Conservation (phyloP, 2,329 filamentous ascomycete genomes). For the Thielaviopsis populi region DNA sequence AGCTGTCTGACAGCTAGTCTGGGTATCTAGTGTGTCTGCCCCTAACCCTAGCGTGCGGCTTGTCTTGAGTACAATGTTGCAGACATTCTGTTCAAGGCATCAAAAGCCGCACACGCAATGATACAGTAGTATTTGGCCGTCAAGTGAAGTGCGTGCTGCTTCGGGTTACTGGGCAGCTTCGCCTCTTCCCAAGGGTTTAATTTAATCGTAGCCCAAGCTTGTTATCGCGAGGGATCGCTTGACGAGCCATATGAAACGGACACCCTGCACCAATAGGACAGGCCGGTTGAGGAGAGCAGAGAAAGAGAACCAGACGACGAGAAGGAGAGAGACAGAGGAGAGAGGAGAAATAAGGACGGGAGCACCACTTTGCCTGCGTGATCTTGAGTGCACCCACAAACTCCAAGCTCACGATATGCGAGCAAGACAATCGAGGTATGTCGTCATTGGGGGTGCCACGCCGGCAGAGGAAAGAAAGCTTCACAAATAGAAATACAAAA, state of each 20-base stretch:
- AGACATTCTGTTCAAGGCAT: not conserved
- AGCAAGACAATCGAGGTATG: not conserved
- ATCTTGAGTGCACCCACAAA: too few relatives aligned
- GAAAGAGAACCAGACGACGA: not conserved
- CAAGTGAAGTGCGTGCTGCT: not conserved
- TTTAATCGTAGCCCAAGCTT: not conserved
- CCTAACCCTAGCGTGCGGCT: not conserved
- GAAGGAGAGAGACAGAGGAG: not conserved
- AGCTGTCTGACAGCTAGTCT: not conserved
- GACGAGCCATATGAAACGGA: not conserved
- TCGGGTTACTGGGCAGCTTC: not conserved
- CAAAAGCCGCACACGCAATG: not conserved
- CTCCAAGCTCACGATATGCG: not conserved
- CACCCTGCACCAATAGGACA: not conserved
- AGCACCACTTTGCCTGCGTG: not conserved
- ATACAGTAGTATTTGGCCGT: not conserved
- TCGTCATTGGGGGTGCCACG: not conserved
- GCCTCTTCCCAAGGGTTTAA: not conserved
- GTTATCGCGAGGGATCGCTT: slow-evolving; percentile 1
- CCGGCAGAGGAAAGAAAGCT: not conserved
- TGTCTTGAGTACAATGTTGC: not conserved
- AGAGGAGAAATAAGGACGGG: not conserved
- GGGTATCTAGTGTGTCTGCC: not conserved
- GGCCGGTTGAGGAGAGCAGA: not conserved
- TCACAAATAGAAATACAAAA: too few relatives aligned